Evolutionary conservation across 2,329 filamentous ascomycete genomes (phyloP), one percentile per base, ranked within the genome.

Genomic region (Zalaria obscura): DNA sequence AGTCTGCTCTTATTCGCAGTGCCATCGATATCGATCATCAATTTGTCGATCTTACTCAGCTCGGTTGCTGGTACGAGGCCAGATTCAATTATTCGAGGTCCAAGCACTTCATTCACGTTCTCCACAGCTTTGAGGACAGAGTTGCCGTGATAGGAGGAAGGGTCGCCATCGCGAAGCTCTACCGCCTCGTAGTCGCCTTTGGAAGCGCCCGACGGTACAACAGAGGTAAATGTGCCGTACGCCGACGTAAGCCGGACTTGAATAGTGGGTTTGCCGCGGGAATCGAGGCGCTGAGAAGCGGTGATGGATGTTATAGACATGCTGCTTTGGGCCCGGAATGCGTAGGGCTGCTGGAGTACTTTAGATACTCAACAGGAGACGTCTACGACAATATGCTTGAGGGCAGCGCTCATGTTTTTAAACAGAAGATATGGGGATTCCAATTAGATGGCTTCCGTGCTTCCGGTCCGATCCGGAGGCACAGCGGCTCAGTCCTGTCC

Each of bases 131-230:
- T 86, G 63, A 76, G 70, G 54, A 93, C 85, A 63, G 66, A 65
- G 65, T 46, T 40, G 11, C 42, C 48, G 18, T 49, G 43, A 45
- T 43, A 51, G 27, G 27, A 39, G 7, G 72, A 63, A 75, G 88
- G 87, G 71, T 93, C 85, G 59, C 82, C 83, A 62, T 93, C 86
- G 64, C 85, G 84, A 64, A 93, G 83, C 72, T 93, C 85, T 64
- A 81, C 81, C 62, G 85, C 86, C 72, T 93, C 85, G 67, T 93
- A 84, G 67, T 88, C 81, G 58, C 85, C 83, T 86, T 56, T 55
- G 54, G 43, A 46, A 25, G 33, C 50, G 27, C 50, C 50, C 7
- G 50, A 52, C 8, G 50, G 50, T n/a, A 52, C 49, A 9, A 51
- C 34, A 25, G 49, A 35, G 36, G 40, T 18, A 38, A 48, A 48